Conservation (phyloP, 345 rosid species). For the Passiflora organensis region DNA sequence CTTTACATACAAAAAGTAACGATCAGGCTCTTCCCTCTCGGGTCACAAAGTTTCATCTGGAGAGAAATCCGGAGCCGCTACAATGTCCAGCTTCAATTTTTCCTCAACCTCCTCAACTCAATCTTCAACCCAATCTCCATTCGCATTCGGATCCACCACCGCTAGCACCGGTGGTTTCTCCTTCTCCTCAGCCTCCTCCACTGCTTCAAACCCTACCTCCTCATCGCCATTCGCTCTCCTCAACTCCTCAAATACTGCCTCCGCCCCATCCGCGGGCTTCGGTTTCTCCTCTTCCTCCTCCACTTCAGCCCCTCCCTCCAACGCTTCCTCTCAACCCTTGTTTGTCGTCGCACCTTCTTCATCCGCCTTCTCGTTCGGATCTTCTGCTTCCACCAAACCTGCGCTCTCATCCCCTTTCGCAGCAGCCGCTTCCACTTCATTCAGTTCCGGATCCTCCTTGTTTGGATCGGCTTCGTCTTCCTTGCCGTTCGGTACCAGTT, state of each 20-base stretch:
- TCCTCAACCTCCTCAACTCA: constrained; percentile 9
- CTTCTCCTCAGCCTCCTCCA: constrained; percentile 19
- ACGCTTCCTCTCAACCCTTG: not conserved
- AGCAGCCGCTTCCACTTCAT: constrained; percentile 25
- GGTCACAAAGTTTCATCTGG: no score
- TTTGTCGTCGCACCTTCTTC: not conserved
- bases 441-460: constrained; percentile 16
- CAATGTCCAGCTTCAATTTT: constrained; percentile 36
- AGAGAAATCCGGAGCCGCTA: not conserved
- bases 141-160: constrained; percentile 40
- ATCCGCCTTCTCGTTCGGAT: not conserved
- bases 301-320: not conserved
- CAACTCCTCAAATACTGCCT: constrained; percentile 9
- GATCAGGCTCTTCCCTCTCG: not conserved
- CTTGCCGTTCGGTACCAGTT: not conserved
- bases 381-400: not conserved
- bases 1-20: not conserved
- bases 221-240: constrained; percentile 7
- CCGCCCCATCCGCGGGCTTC: constrained; percentile 6
- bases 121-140: constrained; percentile 24
- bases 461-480: constrained; percentile 15
- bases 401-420: constrained; percentile 20
- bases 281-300: not conserved
- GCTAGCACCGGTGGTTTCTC: constrained; percentile 14
- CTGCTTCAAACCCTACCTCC: constrained; percentile 16